Base-by-base conservation (phyloP, 106 monocot species). In the Platanthera zijinensis region DNA sequence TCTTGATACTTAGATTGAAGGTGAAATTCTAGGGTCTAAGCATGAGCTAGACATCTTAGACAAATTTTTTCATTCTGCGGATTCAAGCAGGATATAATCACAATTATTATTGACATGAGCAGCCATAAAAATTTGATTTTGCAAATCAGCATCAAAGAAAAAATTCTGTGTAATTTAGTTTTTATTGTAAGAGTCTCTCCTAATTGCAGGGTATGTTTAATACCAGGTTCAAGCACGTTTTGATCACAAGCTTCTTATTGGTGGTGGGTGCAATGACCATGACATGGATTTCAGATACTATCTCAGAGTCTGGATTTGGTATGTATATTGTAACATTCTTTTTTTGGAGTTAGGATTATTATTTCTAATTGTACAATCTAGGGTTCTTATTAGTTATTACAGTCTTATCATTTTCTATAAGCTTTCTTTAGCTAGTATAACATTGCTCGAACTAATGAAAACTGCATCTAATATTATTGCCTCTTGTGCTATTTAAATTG, bases 261-360 rank as follows among this genome's bases (percentile, higher is more conserved):
- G 99, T 99, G 88, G 76, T 92, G 77, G 99, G 99, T 79, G 94
- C 99, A 79, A 99, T 99, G 99, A 76, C 87, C 51, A 92, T 84
- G 84, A 90, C 94, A 46, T 99, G 94, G 94, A 99, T 99, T 30
- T 92, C 91, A 82, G 99, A 92, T 77, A 92, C 99, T 50, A 99
- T 99, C 85, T 84, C 99, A 51, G 94, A 99, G 78, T 89, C 92
- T 75, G 99, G 99, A 74, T 99, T 99, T 84, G 99, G 99, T 99
- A 99, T 48, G 39, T 39, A 18, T 80, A 32, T 72, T 5, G 73
- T 64, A 11, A 11, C 47, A 28, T 49, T 69, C 8, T 71, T n/a
- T 64, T 81, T 51, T 75, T 28, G 69, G 9, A 75, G 6, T 79
- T 48, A 6, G 14, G 7, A 4, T 48, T 48, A 48, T 46, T 71